A percentile compares a stretch with the other conserved stretches of the same genome.
Conservation (phyloP, 1,284 basidiomycete genomes). For the Trametes hirsuta region DNA sequence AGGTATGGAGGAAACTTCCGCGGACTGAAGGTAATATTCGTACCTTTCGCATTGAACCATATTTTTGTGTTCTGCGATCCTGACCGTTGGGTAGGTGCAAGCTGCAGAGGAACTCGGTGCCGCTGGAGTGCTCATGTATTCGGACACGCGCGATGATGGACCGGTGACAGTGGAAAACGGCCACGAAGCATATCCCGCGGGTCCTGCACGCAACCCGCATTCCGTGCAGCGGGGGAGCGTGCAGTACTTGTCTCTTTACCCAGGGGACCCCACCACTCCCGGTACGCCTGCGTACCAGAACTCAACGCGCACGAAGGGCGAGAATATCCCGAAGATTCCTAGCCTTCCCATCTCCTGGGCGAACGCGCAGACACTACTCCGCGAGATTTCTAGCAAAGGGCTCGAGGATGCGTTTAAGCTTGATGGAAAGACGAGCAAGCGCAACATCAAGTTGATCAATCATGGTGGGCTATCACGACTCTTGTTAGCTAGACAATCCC, state of each 20-base stretch:
- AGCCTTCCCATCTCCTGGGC: conserved; percentile 78
- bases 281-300: conserved; percentile 87
- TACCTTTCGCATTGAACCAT: not conserved
- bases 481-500: not conserved
- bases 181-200: conserved; percentile 76
- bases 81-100: conserved; percentile 54
- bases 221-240: conserved; percentile 89
- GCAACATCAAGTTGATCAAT: conserved; percentile 60
- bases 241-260: conserved; percentile 81
- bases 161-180: conserved; percentile 80
- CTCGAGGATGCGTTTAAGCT: conserved; percentile 42
- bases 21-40: conserved; percentile 68
- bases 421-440: conserved; percentile 51
- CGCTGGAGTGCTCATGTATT: conserved; percentile 78
- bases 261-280: conserved; percentile 87
- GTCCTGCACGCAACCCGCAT: conserved; percentile 85
- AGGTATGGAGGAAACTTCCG: conserved; percentile 87
- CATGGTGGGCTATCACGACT: conserved; percentile 46
- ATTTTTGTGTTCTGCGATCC: not conserved
- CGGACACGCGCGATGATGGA: conserved; percentile 89
- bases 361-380: conserved; percentile 64
- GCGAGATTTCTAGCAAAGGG: conserved; percentile 48
- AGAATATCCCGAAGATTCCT: conserved; percentile 81
- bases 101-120: conserved; percentile 85
- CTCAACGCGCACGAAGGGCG: conserved; percentile 67